phyloP scores from a whole-genome alignment of 2,329 filamentous ascomycete genomes.

The Arthroderma sp. region DNA sequence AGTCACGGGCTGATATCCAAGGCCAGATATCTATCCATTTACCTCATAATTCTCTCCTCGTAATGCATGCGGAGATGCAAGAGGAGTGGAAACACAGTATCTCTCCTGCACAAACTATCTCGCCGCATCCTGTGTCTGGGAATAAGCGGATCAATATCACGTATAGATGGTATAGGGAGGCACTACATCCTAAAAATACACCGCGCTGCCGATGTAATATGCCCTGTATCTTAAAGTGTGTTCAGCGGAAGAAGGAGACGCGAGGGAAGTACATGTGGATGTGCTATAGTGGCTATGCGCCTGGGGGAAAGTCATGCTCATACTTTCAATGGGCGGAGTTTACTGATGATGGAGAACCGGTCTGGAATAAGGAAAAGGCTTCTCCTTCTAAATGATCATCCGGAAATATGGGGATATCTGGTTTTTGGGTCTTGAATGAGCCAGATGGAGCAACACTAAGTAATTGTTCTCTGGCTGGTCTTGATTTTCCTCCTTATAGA shows the following conservation, averaged over 20 bases:
- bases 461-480: too few relatives aligned
- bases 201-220: conserved; percentile 65
- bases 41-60: conserved; percentile 80
- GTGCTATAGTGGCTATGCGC: conserved; percentile 55
- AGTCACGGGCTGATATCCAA: conserved; percentile 44
- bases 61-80: conserved; percentile 98
- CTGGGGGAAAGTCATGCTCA: conserved; percentile 45
- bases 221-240: conserved; percentile 58
- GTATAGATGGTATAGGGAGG: conserved; percentile 71
- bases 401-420: too few relatives aligned
- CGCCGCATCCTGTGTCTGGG: conserved; percentile 70
- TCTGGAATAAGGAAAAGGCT: conserved; percentile 36
- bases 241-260: conserved; percentile 64
- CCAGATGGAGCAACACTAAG: too few relatives aligned
- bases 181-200: conserved; percentile 62
- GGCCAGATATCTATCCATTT: conserved; percentile 89
- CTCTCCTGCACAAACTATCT: conserved; percentile 58
- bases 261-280: conserved; percentile 84
- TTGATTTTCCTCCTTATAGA: too few relatives aligned
- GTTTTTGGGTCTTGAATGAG: too few relatives aligned
- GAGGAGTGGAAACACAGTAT: conserved; percentile 93
- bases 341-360: conserved; percentile 70
- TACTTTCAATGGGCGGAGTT: conserved; percentile 83
- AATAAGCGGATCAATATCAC: conserved; percentile 84
- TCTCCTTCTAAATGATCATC: too few relatives aligned